Evolutionary conservation across 1,139 yeast genomes (phyloP), one percentile per base, ranked within the genome.

Genomic region (Pichia sp.): DNA sequence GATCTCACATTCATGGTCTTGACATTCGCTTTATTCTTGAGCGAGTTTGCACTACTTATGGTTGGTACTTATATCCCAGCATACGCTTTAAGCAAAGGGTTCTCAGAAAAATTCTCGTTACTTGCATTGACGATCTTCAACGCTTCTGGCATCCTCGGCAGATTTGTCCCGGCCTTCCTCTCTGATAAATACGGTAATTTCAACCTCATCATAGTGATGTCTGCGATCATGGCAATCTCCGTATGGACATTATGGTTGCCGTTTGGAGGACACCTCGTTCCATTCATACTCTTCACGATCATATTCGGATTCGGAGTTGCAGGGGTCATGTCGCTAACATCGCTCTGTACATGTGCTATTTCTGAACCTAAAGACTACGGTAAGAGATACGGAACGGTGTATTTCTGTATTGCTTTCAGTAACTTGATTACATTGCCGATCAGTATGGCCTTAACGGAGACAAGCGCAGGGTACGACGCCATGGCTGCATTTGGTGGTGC

Each of bases 111-210:
- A 12, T 63, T 70, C 6, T 69, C 85, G 0, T 76, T 77, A 56
- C 56, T 77, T 12, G 62, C 82, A 32, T 68, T 81, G 34, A 80
- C 87, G 0, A 69, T 78, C 9, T 69, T 74, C 56, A 83, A 81
- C 63, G 83, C 81, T 1, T 67, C 77, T 2, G 86, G 88, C 5
- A 70, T 80, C n/a, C 53, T 74, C 3, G 89, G 88, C 1, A 66
- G 89, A 49, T 72, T 73, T 47, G 55, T 79, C 6, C 83, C 87
- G 0, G 81, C 83, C 0, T 62, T 68, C 24, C 53, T 75, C 10
- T 73, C 82, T 0, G 84, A 83, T 50, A 77, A 69, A 48, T 71
- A 62, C 48, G 90, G 90, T 0, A 68, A 77, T 34, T 82, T 77
- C 62, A 83, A 82, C 56, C 69, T 81, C 17, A 75, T 76, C 58